Base-by-base conservation (phyloP, 768 basidiomycete species). In the Boletellus sp. region DNA sequence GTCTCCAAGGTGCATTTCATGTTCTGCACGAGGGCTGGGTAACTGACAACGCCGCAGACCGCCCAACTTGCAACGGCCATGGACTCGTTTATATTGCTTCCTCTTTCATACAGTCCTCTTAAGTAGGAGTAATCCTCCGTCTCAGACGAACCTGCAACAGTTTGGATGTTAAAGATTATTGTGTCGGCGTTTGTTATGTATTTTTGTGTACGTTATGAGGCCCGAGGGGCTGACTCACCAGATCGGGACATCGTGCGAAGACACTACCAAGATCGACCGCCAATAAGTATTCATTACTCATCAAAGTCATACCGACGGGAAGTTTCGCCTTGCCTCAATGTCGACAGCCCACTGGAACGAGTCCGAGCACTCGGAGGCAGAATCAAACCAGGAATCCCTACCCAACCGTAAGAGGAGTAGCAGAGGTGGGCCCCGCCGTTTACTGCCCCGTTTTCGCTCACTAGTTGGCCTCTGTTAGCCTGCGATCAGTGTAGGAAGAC, bases 401-500 rank as follows among this genome's bases (percentile, higher is more conserved):
- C 57, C 74, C 42, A 72, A 68, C 37, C 72, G 81, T 49, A 85
- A 85, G 61, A 65, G 84, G 43, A 85, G 84, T 56, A 85, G 81
- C 61, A 74, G 83, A 67, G 84, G 83, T 81, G 48, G 49, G 59
- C 42, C 22, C 17, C n/a, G 12, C 42, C 42, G 20, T 50, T 54
- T 35, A 37, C 47, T 49, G 4, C 8, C 24, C 38, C 46, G 19
- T 40, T n/a, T 50, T 46, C 45, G 15, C 20, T 35, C 46, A 45
- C 53, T 64, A 20, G 45, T 45, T 38, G 11, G 47, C 32, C 39
- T 35, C 24, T 55, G 28, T 54, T 58, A 90, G 90, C 90, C 28
- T 93, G 90, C 59, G 90, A 92, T 72, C 85, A 90, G 57, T 93
- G 90, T 59, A 77, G 89, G 42, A 92, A 90, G 72, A 86, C 86